Base-by-base conservation (phyloP, 2,329 filamentous ascomycete species). In the Nakataea oryzae region DNA sequence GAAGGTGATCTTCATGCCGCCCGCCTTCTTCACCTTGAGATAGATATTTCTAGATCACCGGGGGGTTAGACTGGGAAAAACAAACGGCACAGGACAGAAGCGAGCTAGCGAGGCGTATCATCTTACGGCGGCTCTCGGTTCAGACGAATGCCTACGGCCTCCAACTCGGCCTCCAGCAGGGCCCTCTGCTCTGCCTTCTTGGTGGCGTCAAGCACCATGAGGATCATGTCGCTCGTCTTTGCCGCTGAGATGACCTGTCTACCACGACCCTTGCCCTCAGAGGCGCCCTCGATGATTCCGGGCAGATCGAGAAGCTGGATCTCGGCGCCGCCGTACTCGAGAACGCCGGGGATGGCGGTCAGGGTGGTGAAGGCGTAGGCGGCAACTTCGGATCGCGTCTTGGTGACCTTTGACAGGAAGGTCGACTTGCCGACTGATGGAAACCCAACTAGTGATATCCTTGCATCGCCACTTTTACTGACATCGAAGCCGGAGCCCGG, bases 1-100 rank as follows among this genome's bases (percentile, higher is more conserved):
- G 77, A 99, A 99, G 21, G 90, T 97, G 72, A 99, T 97, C 76
- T 99, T 99, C 91, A 99, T 95, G 64, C 96, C 95, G 62, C 95
- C 95, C 0, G 93, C 92, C 72, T 95, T 96, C 76, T 99, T 99
- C 29, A 81, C 81, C 76, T 99, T 99, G 63, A 99, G 84, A 73
- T 97, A 97, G 75, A 99, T 97, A 74, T 99, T 99, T 41, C 90
- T 93, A 65, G 3, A 32, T 21, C 30, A n/a, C 41, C 21, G 8
- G 30, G 9, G 4, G 9, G 11, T n/a, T 13, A 50, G 41, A 8
- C 41, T 50, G 17, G 11, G 41, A 6, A 50, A 17, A 28, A 26
- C 12, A 59, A 34, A 55, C 29, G 14, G 24, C 3, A 14, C 6
- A 26, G 14, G 3, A n/a, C 21, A n/a, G 50, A 32, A 30, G 13